Base-by-base conservation (phyloP, 805 yeast genomes). In the Zygoascus flipseniorum region DNA sequence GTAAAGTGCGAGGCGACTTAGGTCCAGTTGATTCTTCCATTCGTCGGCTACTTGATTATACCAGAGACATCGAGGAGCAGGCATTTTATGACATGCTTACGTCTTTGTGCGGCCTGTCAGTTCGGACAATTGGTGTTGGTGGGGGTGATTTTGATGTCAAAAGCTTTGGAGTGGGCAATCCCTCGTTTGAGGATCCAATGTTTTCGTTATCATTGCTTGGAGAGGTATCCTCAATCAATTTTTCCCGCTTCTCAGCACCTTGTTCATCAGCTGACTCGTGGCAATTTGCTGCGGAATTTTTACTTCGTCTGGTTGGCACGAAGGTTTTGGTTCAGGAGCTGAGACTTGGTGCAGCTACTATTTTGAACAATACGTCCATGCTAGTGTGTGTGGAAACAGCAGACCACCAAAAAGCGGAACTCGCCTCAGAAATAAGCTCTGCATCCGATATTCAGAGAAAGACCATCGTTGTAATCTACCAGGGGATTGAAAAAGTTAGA, bases 21-120 rank as follows among this genome's bases (percentile, higher is more conserved):
- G 41, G 52, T 8, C 61, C 69, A 0, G 75, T 89, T 37, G 84
- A 81, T 47, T 67, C 63, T 5, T 79, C 90, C 0, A 67, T 82
- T 16, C 67, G 69, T n/a, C 85, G 82, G 56, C 71, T 90, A 31
- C 68, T 78, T 53, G 89, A 83, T 31, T 81, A 85, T 50, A 76
- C 92, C 1, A 68, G 69, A 13, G 76, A 75, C 6, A 86, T 82
- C 55, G 76, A 82, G 1, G 68, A 71, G 1, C 65, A 67, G 0
- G 76, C 89, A 0, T 80, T 82, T 54, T 52, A 63, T 5, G 73
- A 72, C 8, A 65, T 89, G 19, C 52, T 83, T 1, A 59, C 65
- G 1, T 75, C 83, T 0, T 31, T 52, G 2, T 53, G 55, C 35
- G 44, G 28, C 4, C 47, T 54, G 2, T 57, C 60, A 3, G 31